Evolutionary conservation across 805 yeast species (phyloP).

Genomic region (Osmozyma mogii): DNA sequence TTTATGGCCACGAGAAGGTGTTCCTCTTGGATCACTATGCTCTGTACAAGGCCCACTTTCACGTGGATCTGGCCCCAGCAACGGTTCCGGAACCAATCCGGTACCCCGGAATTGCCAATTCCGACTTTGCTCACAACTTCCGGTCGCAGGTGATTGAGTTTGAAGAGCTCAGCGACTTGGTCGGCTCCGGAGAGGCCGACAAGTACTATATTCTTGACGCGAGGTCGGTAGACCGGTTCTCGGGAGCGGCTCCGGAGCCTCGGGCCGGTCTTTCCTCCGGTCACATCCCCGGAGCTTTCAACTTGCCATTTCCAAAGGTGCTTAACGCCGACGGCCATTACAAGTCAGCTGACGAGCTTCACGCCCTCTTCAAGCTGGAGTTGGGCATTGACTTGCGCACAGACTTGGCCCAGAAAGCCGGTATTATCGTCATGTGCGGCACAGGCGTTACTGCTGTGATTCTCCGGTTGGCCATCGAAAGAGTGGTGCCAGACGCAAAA

Average conservation of each 20-base stretch:
- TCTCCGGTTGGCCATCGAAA: slow-evolving; percentile 58
- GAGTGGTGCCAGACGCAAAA: slow-evolving; percentile 28
- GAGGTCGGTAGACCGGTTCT: slow-evolving; percentile 63
- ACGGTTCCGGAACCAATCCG: slow-evolving; percentile 3
- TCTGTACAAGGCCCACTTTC: slow-evolving; percentile 39
- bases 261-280: slow-evolving; percentile 85
- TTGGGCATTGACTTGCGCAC: slow-evolving; percentile 16
- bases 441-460: slow-evolving; percentile 95
- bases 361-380: slow-evolving; percentile 33
- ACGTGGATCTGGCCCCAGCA: slow-evolving; percentile 12
- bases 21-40: slow-evolving; percentile 64
- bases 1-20: slow-evolving; percentile 70
- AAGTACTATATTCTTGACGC: slow-evolving; percentile 68
- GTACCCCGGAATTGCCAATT: slow-evolving; percentile 15
- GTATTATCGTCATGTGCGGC: slow-evolving; percentile 85
- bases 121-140: slow-evolving; percentile 25
- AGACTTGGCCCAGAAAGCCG: slow-evolving; percentile 38
- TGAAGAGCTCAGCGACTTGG: slow-evolving; percentile 59
- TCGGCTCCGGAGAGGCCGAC: slow-evolving; percentile 37
- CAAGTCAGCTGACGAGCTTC: slow-evolving; percentile 40
- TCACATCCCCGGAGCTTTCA: slow-evolving; percentile 74
- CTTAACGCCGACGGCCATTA: slow-evolving; percentile 43
- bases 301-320: slow-evolving; percentile 66
- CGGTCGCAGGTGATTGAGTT: slow-evolving; percentile 49
- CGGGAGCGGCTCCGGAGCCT: slow-evolving; percentile 82